Percentiles rank a stretch among this genome's conserved stretches.
These are phyloP conservation scores for Xylariaceae sp. DNA, from an alignment of 2,329 filamentous ascomycete genomes.

Conservation along the genomic window DNA sequence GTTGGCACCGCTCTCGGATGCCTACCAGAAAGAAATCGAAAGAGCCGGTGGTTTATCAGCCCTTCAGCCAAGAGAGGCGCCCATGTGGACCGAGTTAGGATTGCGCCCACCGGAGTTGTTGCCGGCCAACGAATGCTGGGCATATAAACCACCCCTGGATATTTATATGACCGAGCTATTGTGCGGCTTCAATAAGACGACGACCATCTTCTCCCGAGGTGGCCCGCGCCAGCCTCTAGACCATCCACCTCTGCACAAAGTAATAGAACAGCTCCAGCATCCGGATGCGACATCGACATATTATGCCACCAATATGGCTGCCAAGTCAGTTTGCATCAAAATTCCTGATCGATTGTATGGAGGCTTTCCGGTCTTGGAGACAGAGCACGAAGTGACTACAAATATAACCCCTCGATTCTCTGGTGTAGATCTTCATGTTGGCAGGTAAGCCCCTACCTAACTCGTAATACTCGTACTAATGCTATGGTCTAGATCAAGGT, in stretches of 20 bases:
- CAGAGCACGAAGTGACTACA: neutral
- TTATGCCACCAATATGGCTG: neutral
- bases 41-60: neutral
- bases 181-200: neutral
- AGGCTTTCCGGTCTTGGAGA: neutral
- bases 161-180: neutral
- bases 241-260: neutral
- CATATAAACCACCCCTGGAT: neutral
- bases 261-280: neutral
- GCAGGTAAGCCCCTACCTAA: neutral
- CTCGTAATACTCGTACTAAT: neutral
- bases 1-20: neutral
- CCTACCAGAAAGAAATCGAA: neutral
- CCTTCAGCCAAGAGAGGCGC: neutral
- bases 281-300: neutral
- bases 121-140: neutral
- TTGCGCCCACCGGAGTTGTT: neutral
- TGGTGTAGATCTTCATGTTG: neutral
- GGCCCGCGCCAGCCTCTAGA: neutral
- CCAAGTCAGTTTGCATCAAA: neutral
- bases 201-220: neutral
- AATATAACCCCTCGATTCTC: neutral
- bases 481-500: neutral
- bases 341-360: neutral
- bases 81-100: neutral